Evolutionary conservation across 108 stramenopile species (phyloP).

Genomic region (Seminavis robusta): DNA sequence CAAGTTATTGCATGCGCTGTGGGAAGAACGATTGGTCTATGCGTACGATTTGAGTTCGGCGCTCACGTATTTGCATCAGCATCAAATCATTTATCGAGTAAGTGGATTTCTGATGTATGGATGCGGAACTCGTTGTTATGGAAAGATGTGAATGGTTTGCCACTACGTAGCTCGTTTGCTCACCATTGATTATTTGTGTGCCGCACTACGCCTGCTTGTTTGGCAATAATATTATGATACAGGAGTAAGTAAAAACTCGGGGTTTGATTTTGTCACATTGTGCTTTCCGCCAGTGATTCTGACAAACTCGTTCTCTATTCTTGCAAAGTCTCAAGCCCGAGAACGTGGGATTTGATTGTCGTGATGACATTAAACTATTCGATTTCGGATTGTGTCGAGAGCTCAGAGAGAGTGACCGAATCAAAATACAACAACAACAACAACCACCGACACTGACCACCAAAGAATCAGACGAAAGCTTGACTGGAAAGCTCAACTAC

Average conservation of each 20-base stretch:
- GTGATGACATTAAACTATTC: constrained; percentile 47
- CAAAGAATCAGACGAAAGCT: no score
- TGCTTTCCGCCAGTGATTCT: no score
- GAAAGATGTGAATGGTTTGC: no score
- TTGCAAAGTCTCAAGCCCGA: constrained; percentile 29
- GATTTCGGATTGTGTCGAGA: constrained; percentile 48
- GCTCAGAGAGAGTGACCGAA: neutral
- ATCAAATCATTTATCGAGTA: constrained; percentile 66
- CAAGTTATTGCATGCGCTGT: constrained; percentile 36
- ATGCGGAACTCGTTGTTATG: no score
- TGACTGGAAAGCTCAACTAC: no score
- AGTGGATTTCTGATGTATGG: no score
- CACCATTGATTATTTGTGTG: neutral
- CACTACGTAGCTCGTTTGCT: neutral
- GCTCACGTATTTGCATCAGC: constrained; percentile 57
- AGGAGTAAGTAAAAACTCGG: neutral
- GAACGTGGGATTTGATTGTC: constrained; percentile 45
- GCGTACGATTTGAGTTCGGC: constrained; percentile 61
- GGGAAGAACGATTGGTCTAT: constrained; percentile 47
- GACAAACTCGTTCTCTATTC: no score
- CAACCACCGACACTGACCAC: no score
- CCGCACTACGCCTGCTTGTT: neutral
- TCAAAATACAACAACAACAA: constrained; percentile 9
- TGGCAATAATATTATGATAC: neutral
- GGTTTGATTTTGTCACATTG: neutral